Evolutionary conservation across 2,329 filamentous ascomycete species (phyloP).

Genomic region (Curvularia sp.): DNA sequence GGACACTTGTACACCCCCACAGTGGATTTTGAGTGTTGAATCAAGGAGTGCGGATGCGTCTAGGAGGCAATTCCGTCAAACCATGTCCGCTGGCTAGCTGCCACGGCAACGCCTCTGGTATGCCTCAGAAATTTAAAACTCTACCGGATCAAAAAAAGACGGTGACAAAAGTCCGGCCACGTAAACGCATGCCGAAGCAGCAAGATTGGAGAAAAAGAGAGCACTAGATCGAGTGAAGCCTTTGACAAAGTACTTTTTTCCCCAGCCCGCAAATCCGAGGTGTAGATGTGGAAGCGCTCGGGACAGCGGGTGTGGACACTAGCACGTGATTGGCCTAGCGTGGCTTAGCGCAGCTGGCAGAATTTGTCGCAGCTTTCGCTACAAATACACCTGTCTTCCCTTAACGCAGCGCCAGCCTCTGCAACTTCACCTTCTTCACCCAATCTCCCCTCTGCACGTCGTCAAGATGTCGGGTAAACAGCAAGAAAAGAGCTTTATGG

Average conservation of each 20-base stretch:
- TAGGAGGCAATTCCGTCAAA: slow-evolving; percentile 23
- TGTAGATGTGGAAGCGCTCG: slow-evolving; percentile 30
- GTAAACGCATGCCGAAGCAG: background rate
- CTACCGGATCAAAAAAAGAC: background rate
- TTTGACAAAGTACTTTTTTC: slow-evolving; percentile 11
- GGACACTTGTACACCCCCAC: slow-evolving; percentile 33
- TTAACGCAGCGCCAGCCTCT: slow-evolving; percentile 28
- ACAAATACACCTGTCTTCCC: slow-evolving; percentile 35
- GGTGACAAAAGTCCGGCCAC: background rate
- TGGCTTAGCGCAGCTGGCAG: slow-evolving; percentile 33
- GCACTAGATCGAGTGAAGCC: background rate
- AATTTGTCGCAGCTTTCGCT: slow-evolving; percentile 31
- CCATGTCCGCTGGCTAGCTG: slow-evolving; percentile 22
- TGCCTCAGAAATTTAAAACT: slow-evolving; percentile 5
- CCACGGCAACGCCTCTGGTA: slow-evolving; percentile 30
- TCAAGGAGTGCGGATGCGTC: slow-evolving; percentile 16
- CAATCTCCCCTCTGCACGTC: slow-evolving; percentile 30
- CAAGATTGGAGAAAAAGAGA: background rate
- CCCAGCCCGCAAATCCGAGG: slow-evolving; percentile 31
- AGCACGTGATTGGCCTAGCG: slow-evolving; percentile 29
- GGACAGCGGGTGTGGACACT: slow-evolving; percentile 25
- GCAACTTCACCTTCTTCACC: slow-evolving; percentile 26
- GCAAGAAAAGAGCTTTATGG: slow-evolving; percentile 47
- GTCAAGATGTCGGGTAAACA: slow-evolving; percentile 21
- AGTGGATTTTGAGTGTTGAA: slow-evolving; percentile 24